phyloP scores from a whole-genome alignment of 2,329 filamentous ascomycete genomes.

The Trichophyton simii region DNA sequence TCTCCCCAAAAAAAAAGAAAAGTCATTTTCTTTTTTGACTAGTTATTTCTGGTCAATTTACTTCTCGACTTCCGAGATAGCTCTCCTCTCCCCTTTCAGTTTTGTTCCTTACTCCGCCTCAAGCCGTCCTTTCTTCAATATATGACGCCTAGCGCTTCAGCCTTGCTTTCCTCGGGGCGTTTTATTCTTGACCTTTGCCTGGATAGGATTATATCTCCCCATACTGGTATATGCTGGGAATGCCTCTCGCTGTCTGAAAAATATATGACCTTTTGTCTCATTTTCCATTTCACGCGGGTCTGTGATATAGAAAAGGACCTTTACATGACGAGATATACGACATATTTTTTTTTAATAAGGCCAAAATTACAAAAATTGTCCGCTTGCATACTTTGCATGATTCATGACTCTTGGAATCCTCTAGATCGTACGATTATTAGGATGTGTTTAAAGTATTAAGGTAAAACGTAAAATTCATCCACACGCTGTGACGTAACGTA shows the following conservation, averaged over 20 bases:
- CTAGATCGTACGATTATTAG: too few relatives aligned
- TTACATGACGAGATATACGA: background rate
- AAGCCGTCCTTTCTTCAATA: background rate
- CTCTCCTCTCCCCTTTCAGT: background rate
- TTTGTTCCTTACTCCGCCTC: background rate
- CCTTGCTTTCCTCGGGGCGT: background rate
- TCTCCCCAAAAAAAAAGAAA: background rate
- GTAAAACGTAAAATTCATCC: background rate
- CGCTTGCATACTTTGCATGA: background rate
- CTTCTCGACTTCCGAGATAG: background rate
- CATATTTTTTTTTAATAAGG: background rate
- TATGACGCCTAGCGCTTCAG: background rate
- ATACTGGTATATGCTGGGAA: background rate
- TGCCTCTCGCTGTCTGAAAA: background rate
- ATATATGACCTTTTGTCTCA: background rate
- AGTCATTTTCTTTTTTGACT: background rate
- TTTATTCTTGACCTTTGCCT: background rate
- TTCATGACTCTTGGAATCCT: too few relatives aligned
- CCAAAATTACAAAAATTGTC: too few relatives aligned
- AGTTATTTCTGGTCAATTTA: background rate
- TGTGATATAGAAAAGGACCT: background rate
- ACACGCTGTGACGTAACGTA: background rate
- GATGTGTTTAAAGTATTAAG: too few relatives aligned
- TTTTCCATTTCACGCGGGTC: background rate
- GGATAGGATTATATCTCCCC: background rate